Percentiles rank a stretch among this genome's conserved stretches.
Evolutionary conservation across 2,329 filamentous ascomycete genomes (phyloP).

Genomic region (Colletotrichum lentis): DNA sequence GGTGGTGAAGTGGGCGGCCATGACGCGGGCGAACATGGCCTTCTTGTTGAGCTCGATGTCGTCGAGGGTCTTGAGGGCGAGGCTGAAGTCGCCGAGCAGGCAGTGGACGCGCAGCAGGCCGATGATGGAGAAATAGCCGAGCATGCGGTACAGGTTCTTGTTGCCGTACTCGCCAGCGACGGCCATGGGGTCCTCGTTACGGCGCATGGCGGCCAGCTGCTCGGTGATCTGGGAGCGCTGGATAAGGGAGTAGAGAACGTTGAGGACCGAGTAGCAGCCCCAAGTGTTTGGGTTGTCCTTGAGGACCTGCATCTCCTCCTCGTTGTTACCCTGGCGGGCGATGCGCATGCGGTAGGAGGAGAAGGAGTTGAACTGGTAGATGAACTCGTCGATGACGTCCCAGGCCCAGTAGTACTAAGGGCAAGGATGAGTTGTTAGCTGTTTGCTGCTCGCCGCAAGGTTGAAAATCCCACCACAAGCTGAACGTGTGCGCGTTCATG

Average conservation of each 20-base stretch:
- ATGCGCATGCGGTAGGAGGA: slow-evolving; percentile 95
- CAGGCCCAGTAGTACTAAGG: slow-evolving; percentile 98
- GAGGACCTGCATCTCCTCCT: slow-evolving; percentile 90
- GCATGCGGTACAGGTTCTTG: slow-evolving; percentile 95
- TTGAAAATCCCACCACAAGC: too few species aligned
- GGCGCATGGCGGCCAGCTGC: slow-evolving; percentile 93
- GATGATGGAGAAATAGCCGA: slow-evolving; percentile 99
- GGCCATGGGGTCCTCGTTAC: slow-evolving; percentile 85
- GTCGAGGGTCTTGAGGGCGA: slow-evolving; percentile 97
- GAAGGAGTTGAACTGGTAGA: slow-evolving; percentile 99
- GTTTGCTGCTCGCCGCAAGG: too few species aligned
- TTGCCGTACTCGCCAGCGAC: slow-evolving; percentile 96
- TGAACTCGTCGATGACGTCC: slow-evolving; percentile 99
- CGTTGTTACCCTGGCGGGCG: slow-evolving; percentile 82
- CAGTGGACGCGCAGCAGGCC: slow-evolving; percentile 95
- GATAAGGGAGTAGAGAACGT: slow-evolving; percentile 98
- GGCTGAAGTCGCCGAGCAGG: slow-evolving; percentile 94
- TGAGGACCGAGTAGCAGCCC: slow-evolving; percentile 99
- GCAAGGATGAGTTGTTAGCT: slow-evolving; percentile 17
- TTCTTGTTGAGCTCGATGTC: slow-evolving; percentile 99
- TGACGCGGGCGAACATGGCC: slow-evolving; percentile 99
- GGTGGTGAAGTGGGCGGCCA: slow-evolving; percentile 99
- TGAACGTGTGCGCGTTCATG: too few species aligned
- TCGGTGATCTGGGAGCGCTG: slow-evolving; percentile 98
- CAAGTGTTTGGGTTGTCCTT: slow-evolving; percentile 98